Evolutionary conservation across 108 stramenopile species (phyloP), one percentile per base, ranked within the genome.

Genomic region (Pseudonitzschia multistriata): DNA sequence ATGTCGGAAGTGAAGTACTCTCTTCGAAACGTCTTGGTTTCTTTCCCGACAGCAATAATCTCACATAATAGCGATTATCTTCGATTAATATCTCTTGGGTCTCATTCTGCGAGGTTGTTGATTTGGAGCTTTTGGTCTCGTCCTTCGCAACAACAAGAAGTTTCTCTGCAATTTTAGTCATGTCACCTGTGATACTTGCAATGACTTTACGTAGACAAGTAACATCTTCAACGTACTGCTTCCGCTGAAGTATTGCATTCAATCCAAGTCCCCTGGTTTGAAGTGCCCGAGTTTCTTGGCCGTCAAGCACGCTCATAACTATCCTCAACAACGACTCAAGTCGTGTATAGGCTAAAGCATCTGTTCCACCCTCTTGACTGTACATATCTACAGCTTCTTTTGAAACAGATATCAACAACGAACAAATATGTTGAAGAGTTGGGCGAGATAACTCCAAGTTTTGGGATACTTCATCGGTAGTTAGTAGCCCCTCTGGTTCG

Each of bases 1-100:
- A 95, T 31, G 89, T 88, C 53, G 93, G 93, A 55, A 95, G 76
- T 27, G 91, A 80, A 39, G 91, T 95, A 49, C 91, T 92, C 74
- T 95, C 93, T 62, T 79, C 65, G 64, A 95, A 90, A 45, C 91
- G 74, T 22, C 60, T 57, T 19, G 88, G 84, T 63, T 88, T 95
- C 28, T 79, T 73, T 22, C 93, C 93, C n/a, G 74, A 73, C 13
- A 95, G 67, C 5, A 82, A 28, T 10, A 92, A 52, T 42, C 85
- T 71, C 4, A 95, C 82, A 71, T 84, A 95, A 66, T 70, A 77
- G 2, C 52, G 68, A 34, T 37, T 42, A 37, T 22, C 40, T 39
- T 49, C 30, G 36, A 27, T 53, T 48, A 21, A 28, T 17, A 1
- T 45, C 48, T 17, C 29, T 24, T n/a, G 19, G n/a, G 28, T 7